Conservation (phyloP, 129 eudicot genomes). For the Lactuca saligna region DNA sequence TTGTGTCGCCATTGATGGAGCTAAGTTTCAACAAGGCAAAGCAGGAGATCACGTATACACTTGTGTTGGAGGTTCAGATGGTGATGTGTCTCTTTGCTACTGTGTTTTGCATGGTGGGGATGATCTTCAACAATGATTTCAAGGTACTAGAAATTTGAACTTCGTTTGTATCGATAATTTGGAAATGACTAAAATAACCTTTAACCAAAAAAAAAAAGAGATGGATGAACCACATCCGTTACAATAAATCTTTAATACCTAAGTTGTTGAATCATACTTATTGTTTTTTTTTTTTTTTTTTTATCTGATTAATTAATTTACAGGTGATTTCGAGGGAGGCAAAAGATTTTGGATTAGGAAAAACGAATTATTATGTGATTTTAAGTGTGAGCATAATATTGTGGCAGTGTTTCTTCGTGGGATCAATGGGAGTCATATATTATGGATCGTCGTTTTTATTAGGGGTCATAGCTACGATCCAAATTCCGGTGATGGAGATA, state of each 20-base stretch:
- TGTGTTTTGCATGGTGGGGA: conserved; percentile 37
- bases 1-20: conserved; percentile 46
- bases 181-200: too few species aligned
- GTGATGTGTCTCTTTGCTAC: conserved; percentile 49
- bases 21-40: conserved; percentile 37
- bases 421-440: conserved; percentile 46
- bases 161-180: too few species aligned
- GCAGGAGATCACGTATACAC: conserved; percentile 37
- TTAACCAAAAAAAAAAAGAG: too few species aligned
- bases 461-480: conserved; percentile 42
- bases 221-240: background rate
- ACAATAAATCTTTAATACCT: background rate
- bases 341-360: conserved; percentile 35
- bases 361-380: conserved; percentile 30
- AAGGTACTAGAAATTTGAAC: conserved; percentile 29
- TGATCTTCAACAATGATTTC: conserved; percentile 41
- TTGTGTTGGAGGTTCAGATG: conserved; percentile 58
- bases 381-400: conserved; percentile 32
- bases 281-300: background rate
- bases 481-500: conserved; percentile 41
- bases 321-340: conserved; percentile 38
- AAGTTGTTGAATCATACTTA: background rate
- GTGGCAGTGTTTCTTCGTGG: conserved; percentile 57
- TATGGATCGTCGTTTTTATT: conserved; percentile 46
- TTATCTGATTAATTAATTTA: background rate